Evolutionary conservation across 2,329 filamentous ascomycete species (phyloP), one percentile per base, ranked within the genome.

Genomic region (Penicillium sp.): DNA sequence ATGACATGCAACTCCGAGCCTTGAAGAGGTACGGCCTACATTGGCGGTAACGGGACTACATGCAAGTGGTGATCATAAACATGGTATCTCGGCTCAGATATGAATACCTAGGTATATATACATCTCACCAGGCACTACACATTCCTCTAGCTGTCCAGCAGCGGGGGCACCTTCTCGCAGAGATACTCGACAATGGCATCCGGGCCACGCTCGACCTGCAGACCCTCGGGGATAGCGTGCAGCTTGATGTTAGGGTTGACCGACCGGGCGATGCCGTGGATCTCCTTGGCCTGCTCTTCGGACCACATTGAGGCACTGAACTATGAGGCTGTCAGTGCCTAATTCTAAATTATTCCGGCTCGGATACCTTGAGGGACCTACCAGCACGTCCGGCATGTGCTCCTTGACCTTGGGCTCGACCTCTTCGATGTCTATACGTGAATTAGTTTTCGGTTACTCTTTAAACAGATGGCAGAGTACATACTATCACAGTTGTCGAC

Each of bases 241-340:
- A 70, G 63, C 60, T 71, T 72, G 59, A 73, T 72, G 40, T 63
- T 59, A 5, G 71, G 70, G 20, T 62, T 65, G 51, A 70, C 64
- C 20, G 62, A 65, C 15, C 62, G 60, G 18, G 68, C 72, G 18
- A 67, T 72, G 6, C 62, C 53, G 37, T 71, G 68, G 40, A 74
- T 73, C 33, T 65, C 56, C 8, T 60, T 55, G 12, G 69, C 67
- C 60, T 74, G 58, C 37, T 73, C 69, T 2, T 62, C 65, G 28
- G 75, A 73, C 78, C 78, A 81, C 78, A 81, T 81, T 3, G 78
- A 84, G 2, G 83, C 82, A 44, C 77, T 81, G 70, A 83, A 84
- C 79, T 83, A 50, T 47, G 45, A 41, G 2, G 4, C n/a, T 23
- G 43, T 58, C 39, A 61, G 55, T 8, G 23, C 20, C 24, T 27